Evolutionary conservation across 306 rosid genomes (phyloP).

Genomic region (Crotalaria pallida): DNA sequence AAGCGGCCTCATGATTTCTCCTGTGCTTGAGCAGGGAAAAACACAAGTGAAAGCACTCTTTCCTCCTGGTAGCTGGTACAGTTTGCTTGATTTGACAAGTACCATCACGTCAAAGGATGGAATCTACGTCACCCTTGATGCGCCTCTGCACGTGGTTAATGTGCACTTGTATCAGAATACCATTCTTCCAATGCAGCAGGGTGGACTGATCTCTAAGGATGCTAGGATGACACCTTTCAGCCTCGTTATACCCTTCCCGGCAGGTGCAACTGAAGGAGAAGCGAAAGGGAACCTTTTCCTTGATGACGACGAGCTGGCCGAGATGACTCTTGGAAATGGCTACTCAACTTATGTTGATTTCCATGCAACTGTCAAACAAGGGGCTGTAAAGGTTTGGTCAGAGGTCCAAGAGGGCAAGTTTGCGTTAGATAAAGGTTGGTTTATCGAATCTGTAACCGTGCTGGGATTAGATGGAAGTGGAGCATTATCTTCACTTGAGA

Average conservation of each 20-base stretch:
- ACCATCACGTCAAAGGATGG: conserved; percentile 47
- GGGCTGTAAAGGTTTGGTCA: conserved; percentile 80
- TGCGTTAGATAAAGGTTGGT: conserved; percentile 72
- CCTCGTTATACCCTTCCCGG: conserved; percentile 64
- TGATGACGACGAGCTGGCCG: conserved; percentile 73
- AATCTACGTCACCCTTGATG: conserved; percentile 58
- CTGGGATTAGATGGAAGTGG: conserved; percentile 63
- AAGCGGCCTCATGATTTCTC: conserved; percentile 75
- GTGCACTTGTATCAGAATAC: conserved; percentile 85
- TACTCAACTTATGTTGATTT: conserved; percentile 61
- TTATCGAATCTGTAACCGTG: conserved; percentile 60
- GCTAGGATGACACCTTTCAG: conserved; percentile 81
- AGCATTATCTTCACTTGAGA: conserved; percentile 40
- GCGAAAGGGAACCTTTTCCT: conserved; percentile 84
- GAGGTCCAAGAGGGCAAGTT: conserved; percentile 76
- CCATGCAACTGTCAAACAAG: conserved; percentile 50
- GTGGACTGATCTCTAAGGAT: conserved; percentile 74
- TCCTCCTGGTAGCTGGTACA: conserved; percentile 94
- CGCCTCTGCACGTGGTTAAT: conserved; percentile 79
- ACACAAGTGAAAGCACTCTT: conserved; percentile 71
- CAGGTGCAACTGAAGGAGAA: conserved; percentile 51
- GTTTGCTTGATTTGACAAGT: conserved; percentile 63
- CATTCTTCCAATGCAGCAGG: conserved; percentile 89
- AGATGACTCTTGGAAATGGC: conserved; percentile 77
- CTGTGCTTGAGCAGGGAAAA: conserved; percentile 75